A percentile compares a stretch with the other conserved stretches of the same genome.
Conservation (phyloP, 306 rosid genomes). For the Prunus armeniaca region DNA sequence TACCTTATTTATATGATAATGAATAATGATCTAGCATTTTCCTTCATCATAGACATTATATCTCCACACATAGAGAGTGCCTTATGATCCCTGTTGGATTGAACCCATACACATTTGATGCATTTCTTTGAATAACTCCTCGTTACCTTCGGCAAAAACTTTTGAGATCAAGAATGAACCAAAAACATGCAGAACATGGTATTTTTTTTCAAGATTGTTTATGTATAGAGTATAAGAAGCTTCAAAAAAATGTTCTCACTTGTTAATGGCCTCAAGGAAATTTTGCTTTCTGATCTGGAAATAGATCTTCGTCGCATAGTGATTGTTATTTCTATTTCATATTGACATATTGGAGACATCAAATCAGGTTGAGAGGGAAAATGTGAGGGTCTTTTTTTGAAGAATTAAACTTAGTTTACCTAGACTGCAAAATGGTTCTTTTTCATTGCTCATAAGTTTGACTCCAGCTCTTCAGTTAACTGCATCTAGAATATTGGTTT, state of each 20-base stretch:
- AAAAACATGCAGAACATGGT: no score
- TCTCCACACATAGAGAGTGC: conserved; percentile 69
- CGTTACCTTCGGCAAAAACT: no score
- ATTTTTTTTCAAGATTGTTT: no score
- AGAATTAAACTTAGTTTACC: no score
- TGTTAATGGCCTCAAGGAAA: conserved; percentile 45
- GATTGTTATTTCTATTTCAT: conserved; percentile 11
- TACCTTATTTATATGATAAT: no score
- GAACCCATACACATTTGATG: no score
- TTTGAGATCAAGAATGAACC: no score
- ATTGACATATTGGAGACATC: neutral
- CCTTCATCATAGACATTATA: conserved; percentile 68
- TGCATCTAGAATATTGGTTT: neutral
- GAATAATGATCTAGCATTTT: no score
- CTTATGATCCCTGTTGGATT: conserved; percentile 54
- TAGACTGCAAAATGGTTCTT: no score
- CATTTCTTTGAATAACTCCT: no score
- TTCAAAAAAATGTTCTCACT: conserved; percentile 13
- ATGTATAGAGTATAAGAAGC: no score
- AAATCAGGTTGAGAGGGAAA: neutral
- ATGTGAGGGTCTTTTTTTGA: no score
- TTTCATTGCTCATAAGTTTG: neutral
- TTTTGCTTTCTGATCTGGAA: conserved; percentile 45
- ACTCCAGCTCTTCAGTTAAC: neutral
- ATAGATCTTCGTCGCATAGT: conserved; percentile 30